These are phyloP conservation scores for Alternaria infectoria DNA, from an alignment of 2,329 filamentous ascomycete species.

Conservation along the genomic window DNA sequence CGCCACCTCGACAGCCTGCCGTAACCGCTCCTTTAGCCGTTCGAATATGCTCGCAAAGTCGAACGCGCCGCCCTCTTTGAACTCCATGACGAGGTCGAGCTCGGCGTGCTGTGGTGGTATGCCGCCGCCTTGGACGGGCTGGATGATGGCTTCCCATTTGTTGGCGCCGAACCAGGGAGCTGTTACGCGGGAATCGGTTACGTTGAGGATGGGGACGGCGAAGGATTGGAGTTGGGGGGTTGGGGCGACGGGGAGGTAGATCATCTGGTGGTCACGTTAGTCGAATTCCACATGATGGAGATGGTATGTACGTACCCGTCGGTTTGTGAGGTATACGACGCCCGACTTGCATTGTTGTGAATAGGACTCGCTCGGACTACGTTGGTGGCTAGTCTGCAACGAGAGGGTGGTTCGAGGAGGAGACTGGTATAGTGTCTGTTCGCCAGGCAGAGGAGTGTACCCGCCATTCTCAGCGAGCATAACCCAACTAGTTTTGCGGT, in stretches of 20 bases:
- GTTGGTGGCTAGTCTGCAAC: conserved; percentile 72
- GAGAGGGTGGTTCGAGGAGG: conserved; percentile 79
- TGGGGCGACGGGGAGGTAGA: conserved; percentile 80
- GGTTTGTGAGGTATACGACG: conserved; percentile 80
- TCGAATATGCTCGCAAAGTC: conserved; percentile 87
- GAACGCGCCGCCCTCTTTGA: conserved; percentile 94
- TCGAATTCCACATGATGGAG: not conserved
- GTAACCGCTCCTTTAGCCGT: conserved; percentile 80
- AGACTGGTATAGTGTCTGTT: conserved; percentile 81
- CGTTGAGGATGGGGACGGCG: conserved; percentile 83
- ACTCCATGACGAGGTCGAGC: conserved; percentile 83
- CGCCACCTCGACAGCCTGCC: conserved; percentile 79
- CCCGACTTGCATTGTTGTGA: conserved; percentile 76
- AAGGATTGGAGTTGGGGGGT: conserved; percentile 81
- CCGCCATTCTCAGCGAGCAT: conserved; percentile 78
- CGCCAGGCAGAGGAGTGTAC: conserved; percentile 84
- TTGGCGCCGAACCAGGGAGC: conserved; percentile 94
- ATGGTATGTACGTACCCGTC: conserved; percentile 66
- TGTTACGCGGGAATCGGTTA: conserved; percentile 83
- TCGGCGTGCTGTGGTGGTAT: conserved; percentile 76
- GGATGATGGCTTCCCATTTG: conserved; percentile 81
- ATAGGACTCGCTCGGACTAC: conserved; percentile 68
- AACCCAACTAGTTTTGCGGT: conserved; percentile 73
- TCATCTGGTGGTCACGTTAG: conserved; percentile 63
- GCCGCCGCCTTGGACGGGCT: conserved; percentile 81